phyloP scores from a whole-genome alignment of 352 stramenopile species.

The Globisporangium camurandrum region DNA sequence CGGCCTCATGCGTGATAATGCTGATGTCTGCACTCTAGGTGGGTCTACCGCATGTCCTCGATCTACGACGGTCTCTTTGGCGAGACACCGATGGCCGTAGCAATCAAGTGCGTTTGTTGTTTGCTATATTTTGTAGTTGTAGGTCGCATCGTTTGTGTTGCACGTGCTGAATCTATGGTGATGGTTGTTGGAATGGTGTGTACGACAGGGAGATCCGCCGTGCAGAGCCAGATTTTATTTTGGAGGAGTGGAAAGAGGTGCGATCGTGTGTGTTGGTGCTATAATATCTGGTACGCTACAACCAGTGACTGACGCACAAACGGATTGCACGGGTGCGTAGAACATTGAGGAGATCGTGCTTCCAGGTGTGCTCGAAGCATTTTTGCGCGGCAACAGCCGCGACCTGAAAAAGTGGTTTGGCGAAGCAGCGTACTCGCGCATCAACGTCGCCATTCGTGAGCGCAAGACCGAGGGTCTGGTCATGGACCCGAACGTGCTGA shows the following conservation, averaged over 20 bases:
- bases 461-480: constrained; percentile 90
- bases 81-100: constrained; percentile 93
- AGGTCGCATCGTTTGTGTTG: too few species aligned
- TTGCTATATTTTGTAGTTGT: too few species aligned
- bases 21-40: too few species aligned
- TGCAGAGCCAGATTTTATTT: constrained; percentile 94
- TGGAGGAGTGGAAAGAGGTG: constrained; percentile 93
- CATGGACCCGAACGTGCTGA: constrained; percentile 95
- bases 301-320: too few species aligned
- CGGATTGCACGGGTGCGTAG: too few species aligned
- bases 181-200: too few species aligned
- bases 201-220: constrained; percentile 91
- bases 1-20: not conserved
- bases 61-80: constrained; percentile 98
- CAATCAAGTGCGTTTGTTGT: constrained; percentile 83
- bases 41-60: constrained; percentile 95
- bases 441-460: constrained; percentile 92
- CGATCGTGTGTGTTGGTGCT: too few species aligned
- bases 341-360: constrained; percentile 92
- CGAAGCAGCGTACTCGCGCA: constrained; percentile 92
- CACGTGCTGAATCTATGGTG: too few species aligned
- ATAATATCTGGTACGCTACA: too few species aligned
- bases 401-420: constrained; percentile 95
- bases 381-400: constrained; percentile 92
- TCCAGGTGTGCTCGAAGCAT: constrained; percentile 92